A percentile compares a stretch with the other conserved stretches of the same genome.
These are phyloP conservation scores for Tillandsia leiboldiana DNA, from an alignment of 176 grass and related monocot genomes.

Conservation along the genomic window DNA sequence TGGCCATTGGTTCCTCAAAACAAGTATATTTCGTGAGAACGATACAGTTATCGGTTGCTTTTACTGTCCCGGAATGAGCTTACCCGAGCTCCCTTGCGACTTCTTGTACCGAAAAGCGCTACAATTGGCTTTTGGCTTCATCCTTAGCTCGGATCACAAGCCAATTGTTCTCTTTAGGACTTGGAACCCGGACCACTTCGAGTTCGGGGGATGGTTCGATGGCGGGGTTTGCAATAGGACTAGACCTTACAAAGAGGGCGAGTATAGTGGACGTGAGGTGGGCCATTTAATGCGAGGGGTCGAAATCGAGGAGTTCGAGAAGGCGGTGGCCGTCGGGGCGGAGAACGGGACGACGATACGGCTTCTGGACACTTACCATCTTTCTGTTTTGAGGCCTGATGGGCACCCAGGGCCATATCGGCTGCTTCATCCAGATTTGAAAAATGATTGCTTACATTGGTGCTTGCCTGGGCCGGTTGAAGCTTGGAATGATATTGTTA, in stretches of 20 bases:
- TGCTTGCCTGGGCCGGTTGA: slow-evolving; percentile 75
- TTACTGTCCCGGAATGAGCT: slow-evolving; percentile 40
- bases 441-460: slow-evolving; percentile 94
- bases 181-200: slow-evolving; percentile 73
- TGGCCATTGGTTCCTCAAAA: slow-evolving; percentile 85
- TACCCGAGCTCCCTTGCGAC: slow-evolving; percentile 32
- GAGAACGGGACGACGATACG: slow-evolving; percentile 19
- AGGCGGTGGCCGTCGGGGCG: background rate
- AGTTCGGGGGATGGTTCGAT: slow-evolving; percentile 66
- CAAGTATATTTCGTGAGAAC: slow-evolving; percentile 61
- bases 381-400: slow-evolving; percentile 27
- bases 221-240: slow-evolving; percentile 64
- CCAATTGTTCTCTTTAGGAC: slow-evolving; percentile 63
- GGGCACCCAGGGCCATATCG: no score
- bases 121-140: slow-evolving; percentile 38
- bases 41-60: slow-evolving; percentile 46
- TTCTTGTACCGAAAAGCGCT: slow-evolving; percentile 38
- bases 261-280: slow-evolving; percentile 21
- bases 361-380: slow-evolving; percentile 56
- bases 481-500: slow-evolving; percentile 64
- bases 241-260: slow-evolving; percentile 40
- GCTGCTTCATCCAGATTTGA: slow-evolving; percentile 44
- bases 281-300: slow-evolving; percentile 55
- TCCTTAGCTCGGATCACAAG: slow-evolving; percentile 42
- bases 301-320: slow-evolving; percentile 62